Percentiles rank a stretch among this genome's conserved stretches.
phyloP scores from a whole-genome alignment of 2,329 filamentous ascomycete genomes.

The Pseudogymnoascus sp. region DNA sequence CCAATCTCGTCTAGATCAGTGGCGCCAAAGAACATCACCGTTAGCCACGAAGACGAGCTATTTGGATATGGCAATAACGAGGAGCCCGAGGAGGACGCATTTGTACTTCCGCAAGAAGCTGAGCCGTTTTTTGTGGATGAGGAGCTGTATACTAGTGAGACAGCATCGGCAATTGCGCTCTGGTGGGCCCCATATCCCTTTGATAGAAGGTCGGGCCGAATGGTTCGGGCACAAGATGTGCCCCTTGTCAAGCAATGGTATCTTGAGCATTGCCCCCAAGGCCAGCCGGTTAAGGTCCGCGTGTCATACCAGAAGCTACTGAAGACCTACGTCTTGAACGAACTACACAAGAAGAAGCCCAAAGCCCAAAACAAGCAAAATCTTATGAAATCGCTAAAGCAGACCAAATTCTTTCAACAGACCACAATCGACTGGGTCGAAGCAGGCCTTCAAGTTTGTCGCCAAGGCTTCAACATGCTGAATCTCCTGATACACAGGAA shows the following conservation, averaged over 20 bases:
- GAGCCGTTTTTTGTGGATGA: slow-evolving; percentile 88
- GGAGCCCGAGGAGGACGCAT: slow-evolving; percentile 65
- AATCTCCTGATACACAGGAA: slow-evolving; percentile 96
- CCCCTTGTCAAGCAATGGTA: slow-evolving; percentile 98
- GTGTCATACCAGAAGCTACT: slow-evolving; percentile 97
- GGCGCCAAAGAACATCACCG: slow-evolving; percentile 83
- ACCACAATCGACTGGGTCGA: slow-evolving; percentile 99
- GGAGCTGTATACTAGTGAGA: slow-evolving; percentile 81
- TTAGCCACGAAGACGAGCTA: slow-evolving; percentile 88
- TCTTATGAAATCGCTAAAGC: slow-evolving; percentile 78
- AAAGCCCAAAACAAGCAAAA: slow-evolving; percentile 96
- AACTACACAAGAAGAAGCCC: slow-evolving; percentile 89
- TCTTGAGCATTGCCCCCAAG: slow-evolving; percentile 83
- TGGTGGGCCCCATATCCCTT: slow-evolving; percentile 99
- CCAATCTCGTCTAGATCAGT: slow-evolving; percentile 94
- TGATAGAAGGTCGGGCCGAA: slow-evolving; percentile 83
- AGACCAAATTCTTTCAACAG: slow-evolving; percentile 99
- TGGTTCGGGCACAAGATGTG: slow-evolving; percentile 96
- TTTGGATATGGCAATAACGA: slow-evolving; percentile 74
- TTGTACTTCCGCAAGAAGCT: slow-evolving; percentile 68
- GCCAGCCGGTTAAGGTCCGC: slow-evolving; percentile 90
- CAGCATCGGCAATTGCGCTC: slow-evolving; percentile 79
- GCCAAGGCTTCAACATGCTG: slow-evolving; percentile 98
- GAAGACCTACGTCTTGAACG: slow-evolving; percentile 93
- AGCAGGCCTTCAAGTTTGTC: slow-evolving; percentile 93